Base-by-base conservation (phyloP, 257 asterid species). In the Ilex aquifolium region DNA sequence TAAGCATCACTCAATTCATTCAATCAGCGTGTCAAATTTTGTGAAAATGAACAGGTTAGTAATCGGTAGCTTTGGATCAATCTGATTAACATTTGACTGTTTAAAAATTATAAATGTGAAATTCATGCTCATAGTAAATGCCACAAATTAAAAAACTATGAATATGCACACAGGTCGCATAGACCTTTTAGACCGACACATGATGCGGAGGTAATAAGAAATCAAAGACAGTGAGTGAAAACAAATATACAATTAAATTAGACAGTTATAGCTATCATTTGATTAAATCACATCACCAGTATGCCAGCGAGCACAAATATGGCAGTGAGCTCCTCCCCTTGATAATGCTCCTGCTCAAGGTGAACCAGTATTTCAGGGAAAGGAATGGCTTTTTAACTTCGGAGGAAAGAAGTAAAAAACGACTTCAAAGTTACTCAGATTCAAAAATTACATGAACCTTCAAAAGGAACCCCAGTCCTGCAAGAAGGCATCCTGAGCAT, bases 401-500 rank as follows among this genome's bases (percentile, higher is more conserved):
- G 0, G 3, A 10, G 4, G 30, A 14, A 16, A 49, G 54, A 49
- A 12, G 54, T 3, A 4, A 11, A 11, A 49, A 49, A 6, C 0
- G 1, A 11, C 4, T 3, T 49, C 50, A 44, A 44, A n/a, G 6
- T 6, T 49, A 49, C 14, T 11, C 14, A 49, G 10, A 4, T 49
- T 49, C 9, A 53, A 15, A 36, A 4, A 4, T 8, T 36, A 4
- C 7, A 36, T 4, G 14, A 50, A 77, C 82, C 82, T 72, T 17
- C 21, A 77, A 69, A 44, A 69, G 63, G 57, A 72, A 77, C 2
- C 76, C 78, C 10, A 69, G 12, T 56, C 76, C 79, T 2, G 42
- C 57, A 3, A 77, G 54, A 31, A 72, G 53, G 70, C 76, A 65
- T 65, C 76, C 82, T 5, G 62, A 40, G 65, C 82, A 72, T 21